A percentile compares a stretch with the other conserved stretches of the same genome.
Evolutionary conservation across 352 stramenopile species (phyloP).

Genomic region (Hyaloperonospora brassicae): DNA sequence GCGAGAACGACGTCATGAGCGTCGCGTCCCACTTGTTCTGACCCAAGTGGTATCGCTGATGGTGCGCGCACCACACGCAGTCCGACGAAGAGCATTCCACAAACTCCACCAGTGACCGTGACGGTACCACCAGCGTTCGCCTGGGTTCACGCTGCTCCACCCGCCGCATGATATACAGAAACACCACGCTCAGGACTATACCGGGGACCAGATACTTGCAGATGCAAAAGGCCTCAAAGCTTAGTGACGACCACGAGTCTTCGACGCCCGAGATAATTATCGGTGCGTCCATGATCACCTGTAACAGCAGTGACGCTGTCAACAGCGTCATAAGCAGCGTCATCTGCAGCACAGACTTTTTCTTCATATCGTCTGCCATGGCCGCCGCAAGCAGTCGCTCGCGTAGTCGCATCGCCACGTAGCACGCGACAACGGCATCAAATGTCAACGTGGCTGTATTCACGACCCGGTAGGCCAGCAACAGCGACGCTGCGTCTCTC

Average conservation of each 20-base stretch:
- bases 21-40: conserved; percentile 58
- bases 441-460: conserved; percentile 41
- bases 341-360: conserved; percentile 66
- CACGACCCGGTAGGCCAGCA: conserved; percentile 32
- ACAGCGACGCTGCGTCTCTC: conserved; percentile 15
- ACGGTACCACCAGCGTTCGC: conserved; percentile 41
- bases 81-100: conserved; percentile 57
- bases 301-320: conserved; percentile 32
- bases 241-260: conserved; percentile 25
- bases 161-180: conserved; percentile 71
- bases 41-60: conserved; percentile 50
- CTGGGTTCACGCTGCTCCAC: conserved; percentile 54
- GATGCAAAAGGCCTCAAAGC: conserved; percentile 32
- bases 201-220: conserved; percentile 51
- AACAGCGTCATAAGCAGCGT: conserved; percentile 45
- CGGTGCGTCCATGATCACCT: conserved; percentile 50
- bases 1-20: conserved; percentile 47
- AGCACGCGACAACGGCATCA: conserved; percentile 36
- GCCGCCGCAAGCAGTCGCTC: conserved; percentile 43
- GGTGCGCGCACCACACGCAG: conserved; percentile 68
- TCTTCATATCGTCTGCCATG: conserved; percentile 71
- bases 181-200: conserved; percentile 43
- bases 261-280: conserved; percentile 24
- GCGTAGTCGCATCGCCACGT: conserved; percentile 39
- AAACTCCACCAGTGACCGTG: conserved; percentile 54